Conservation (phyloP, 306 rosid species). For the Psophocarpus tetragonolobus region DNA sequence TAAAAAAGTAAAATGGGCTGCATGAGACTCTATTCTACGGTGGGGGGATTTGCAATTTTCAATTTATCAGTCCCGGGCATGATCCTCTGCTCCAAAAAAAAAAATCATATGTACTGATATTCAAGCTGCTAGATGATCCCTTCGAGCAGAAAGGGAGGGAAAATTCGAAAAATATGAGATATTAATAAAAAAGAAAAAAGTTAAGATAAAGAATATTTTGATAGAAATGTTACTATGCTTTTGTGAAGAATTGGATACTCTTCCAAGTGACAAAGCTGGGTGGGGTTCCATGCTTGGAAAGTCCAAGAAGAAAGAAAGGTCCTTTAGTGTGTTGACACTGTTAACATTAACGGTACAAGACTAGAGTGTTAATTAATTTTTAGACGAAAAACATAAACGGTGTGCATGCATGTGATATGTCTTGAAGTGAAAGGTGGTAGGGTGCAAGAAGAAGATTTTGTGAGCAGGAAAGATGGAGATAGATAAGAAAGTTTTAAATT, state of each 20-base stretch:
- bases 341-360: constrained; percentile 34
- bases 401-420: constrained; percentile 50
- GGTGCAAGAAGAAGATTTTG: constrained; percentile 35
- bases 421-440: constrained; percentile 45
- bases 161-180: neutral
- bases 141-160: neutral
- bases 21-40: no score
- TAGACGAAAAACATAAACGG: constrained; percentile 1
- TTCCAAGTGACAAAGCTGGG: constrained; percentile 34
- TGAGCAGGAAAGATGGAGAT: constrained; percentile 42
- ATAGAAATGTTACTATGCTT: constrained; percentile 40
- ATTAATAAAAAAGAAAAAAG: neutral
- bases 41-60: neutral
- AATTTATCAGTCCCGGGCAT: neutral
- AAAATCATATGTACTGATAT: constrained; percentile 1
- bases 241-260: constrained; percentile 68
- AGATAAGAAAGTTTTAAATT: constrained; percentile 38
- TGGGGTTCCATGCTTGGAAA: constrained; percentile 33
- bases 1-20: no score
- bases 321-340: constrained; percentile 42
- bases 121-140: neutral
- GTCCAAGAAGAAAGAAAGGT: neutral
- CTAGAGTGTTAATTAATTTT: neutral
- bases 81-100: neutral
- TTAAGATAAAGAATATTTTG: constrained; percentile 50